These are phyloP conservation scores for Penicillium sp. DNA, from an alignment of 2,329 filamentous ascomycete species.

Conservation along the genomic window DNA sequence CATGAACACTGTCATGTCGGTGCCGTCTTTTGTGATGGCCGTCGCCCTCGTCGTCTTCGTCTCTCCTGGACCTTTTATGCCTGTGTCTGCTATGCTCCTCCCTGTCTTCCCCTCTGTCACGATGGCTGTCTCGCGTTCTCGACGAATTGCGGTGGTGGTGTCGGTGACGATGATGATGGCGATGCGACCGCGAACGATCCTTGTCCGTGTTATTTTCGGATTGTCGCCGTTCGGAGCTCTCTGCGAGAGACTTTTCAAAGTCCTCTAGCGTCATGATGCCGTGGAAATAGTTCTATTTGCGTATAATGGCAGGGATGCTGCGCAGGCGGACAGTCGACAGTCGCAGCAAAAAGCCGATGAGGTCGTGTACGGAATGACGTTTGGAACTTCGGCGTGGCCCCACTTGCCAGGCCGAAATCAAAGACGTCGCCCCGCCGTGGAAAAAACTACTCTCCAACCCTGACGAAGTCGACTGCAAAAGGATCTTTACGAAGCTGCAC, in stretches of 20 bases:
- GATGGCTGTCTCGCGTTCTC: conserved; percentile 28
- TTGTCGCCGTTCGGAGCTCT: conserved; percentile 45
- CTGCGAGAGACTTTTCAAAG: conserved; percentile 72
- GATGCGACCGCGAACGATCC: conserved; percentile 34
- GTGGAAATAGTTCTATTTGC: not conserved
- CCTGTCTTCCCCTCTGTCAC: conserved; percentile 38
- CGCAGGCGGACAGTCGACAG: not conserved
- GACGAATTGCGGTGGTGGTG: conserved; percentile 41
- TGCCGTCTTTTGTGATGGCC: conserved; percentile 20
- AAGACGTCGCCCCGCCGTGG: conserved; percentile 12
- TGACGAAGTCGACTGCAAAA: not conserved
- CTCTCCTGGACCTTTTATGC: conserved; percentile 8
- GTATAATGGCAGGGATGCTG: not conserved
- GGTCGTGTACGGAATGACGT: conserved; percentile 29
- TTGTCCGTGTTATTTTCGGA: conserved; percentile 25
- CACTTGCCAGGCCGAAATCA: conserved; percentile 18
- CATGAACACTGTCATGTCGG: conserved; percentile 21
- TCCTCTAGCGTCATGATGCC: conserved; percentile 59
- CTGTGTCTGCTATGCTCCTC: conserved; percentile 9
- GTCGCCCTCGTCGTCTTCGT: conserved; percentile 39
- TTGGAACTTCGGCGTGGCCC: conserved; percentile 18
- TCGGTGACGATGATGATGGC: conserved; percentile 35
- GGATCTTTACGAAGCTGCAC: not conserved
- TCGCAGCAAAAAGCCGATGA: conserved; percentile 6
- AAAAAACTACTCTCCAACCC: conserved; percentile 22